Conservation (phyloP, 2,329 filamentous ascomycete genomes). For the Penicillium expansum region DNA sequence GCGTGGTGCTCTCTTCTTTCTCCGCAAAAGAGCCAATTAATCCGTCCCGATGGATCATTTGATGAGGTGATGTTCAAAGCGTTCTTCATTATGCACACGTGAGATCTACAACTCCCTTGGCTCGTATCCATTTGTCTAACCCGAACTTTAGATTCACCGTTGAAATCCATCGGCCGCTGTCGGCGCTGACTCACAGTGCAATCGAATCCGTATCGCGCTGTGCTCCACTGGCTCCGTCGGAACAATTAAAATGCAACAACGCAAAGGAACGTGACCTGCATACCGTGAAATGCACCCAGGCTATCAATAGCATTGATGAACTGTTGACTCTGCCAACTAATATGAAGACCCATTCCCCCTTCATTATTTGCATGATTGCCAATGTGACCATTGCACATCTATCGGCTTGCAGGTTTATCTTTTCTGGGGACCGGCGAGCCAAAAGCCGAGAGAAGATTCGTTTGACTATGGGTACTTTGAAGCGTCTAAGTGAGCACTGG, state of each 20-base stretch:
- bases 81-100: slow-evolving; percentile 63
- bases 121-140: neutral
- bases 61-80: slow-evolving; percentile 73
- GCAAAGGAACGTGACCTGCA: slow-evolving; percentile 33
- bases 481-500: slow-evolving; percentile 38
- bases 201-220: slow-evolving; percentile 42
- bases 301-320: slow-evolving; percentile 38
- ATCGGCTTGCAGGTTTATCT: slow-evolving; percentile 40
- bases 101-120: slow-evolving; percentile 33
- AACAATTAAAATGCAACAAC: slow-evolving; percentile 7
- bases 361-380: slow-evolving; percentile 44
- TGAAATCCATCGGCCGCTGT: slow-evolving; percentile 40
- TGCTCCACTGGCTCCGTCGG: slow-evolving; percentile 17
- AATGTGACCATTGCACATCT: slow-evolving; percentile 59
- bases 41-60: slow-evolving; percentile 55
- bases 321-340: slow-evolving; percentile 38
- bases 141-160: slow-evolving; percentile 30
- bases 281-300: slow-evolving; percentile 37
- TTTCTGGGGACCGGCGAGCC: slow-evolving; percentile 30
- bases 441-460: slow-evolving; percentile 42
- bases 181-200: slow-evolving; percentile 38
- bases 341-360: slow-evolving; percentile 39
- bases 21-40: slow-evolving; percentile 29
- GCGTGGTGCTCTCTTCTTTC: slow-evolving; percentile 43
- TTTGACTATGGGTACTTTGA: slow-evolving; percentile 40